phyloP scores from a whole-genome alignment of 2,329 filamentous ascomycete species.

The Claviceps humidiphila region DNA sequence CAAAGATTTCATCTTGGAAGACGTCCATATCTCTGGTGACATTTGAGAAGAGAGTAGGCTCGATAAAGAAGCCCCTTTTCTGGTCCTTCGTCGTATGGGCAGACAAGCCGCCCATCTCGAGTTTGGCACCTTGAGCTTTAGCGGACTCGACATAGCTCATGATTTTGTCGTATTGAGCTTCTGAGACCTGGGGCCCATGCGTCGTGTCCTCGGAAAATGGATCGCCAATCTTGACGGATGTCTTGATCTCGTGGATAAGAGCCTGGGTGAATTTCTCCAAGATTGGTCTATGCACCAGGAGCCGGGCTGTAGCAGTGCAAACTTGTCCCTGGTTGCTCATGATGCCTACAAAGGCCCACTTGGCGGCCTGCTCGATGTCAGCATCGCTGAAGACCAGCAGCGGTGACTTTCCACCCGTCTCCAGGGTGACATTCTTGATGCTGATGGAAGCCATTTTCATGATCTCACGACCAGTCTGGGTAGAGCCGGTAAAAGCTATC shows the following conservation, averaged over 20 bases:
- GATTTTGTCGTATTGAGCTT: conserved; percentile 56
- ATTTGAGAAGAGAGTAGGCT: conserved; percentile 31
- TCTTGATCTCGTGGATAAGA: conserved; percentile 47
- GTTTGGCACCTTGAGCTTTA: conserved; percentile 56
- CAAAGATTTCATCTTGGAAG: conserved; percentile 34
- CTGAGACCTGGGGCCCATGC: conserved; percentile 64
- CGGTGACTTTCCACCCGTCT: conserved; percentile 55
- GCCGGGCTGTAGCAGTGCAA: conserved; percentile 50
- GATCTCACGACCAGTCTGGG: conserved; percentile 56
- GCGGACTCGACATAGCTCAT: conserved; percentile 57
- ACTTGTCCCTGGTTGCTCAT: conserved; percentile 52
- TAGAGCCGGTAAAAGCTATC: conserved; percentile 68
- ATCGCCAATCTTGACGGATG: conserved; percentile 52
- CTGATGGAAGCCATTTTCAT: conserved; percentile 62
- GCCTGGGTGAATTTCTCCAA: conserved; percentile 49
- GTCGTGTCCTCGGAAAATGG: conserved; percentile 57
- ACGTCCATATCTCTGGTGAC: conserved; percentile 29
- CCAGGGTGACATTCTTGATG: conserved; percentile 52
- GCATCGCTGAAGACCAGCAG: conserved; percentile 53
- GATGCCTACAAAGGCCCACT: conserved; percentile 37
- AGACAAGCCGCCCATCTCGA: conserved; percentile 49
- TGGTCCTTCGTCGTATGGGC: conserved; percentile 17
- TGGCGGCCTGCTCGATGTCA: conserved; percentile 54
- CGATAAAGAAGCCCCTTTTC: conserved; percentile 32
- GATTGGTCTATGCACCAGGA: conserved; percentile 48